A percentile compares a stretch with the other conserved stretches of the same genome.
Conservation (phyloP, 2,329 filamentous ascomycete genomes). For the Clarireedia homoeocarpa region DNA sequence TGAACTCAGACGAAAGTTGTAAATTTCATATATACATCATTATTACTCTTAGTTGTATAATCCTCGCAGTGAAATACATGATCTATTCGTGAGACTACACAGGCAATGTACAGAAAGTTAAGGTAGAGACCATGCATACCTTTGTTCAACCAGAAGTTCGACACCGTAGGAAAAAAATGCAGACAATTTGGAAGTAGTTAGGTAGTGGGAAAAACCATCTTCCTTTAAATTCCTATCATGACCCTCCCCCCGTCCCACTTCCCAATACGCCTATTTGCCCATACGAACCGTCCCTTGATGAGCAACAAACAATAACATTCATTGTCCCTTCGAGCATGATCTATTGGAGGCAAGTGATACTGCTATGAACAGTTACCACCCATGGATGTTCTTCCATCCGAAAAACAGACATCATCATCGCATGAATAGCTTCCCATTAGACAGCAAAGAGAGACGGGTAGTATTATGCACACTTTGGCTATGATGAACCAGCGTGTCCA, state of each 20-base stretch:
- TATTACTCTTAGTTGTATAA: too few species aligned
- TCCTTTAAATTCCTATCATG: constrained; percentile 2
- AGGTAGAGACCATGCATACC: constrained; percentile 8
- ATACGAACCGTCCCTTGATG: too few species aligned
- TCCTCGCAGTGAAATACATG: constrained; percentile 12
- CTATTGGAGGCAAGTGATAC: neutral
- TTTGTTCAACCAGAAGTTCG: constrained; percentile 12
- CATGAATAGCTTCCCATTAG: constrained; percentile 1
- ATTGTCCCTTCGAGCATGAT: too few species aligned
- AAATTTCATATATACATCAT: too few species aligned
- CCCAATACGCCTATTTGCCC: too few species aligned
- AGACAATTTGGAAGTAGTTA: constrained; percentile 3
- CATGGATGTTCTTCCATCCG: neutral
- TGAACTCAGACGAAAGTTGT: too few species aligned
- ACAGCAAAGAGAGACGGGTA: constrained; percentile 2
- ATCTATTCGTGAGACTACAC: constrained; percentile 26
- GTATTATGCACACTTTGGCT: constrained; percentile 10
- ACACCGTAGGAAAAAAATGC: constrained; percentile 2
- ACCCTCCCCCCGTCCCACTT: too few species aligned
- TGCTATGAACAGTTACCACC: neutral
- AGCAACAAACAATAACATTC: too few species aligned
- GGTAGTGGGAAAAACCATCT: neutral
- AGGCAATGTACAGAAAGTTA: constrained; percentile 23
- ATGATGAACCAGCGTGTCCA: constrained; percentile 6
- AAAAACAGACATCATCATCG: constrained; percentile 1